Percentiles rank a stretch among this genome's conserved stretches.
Evolutionary conservation across 345 rosid genomes (phyloP).

Genomic region (Cardamine occulta): DNA sequence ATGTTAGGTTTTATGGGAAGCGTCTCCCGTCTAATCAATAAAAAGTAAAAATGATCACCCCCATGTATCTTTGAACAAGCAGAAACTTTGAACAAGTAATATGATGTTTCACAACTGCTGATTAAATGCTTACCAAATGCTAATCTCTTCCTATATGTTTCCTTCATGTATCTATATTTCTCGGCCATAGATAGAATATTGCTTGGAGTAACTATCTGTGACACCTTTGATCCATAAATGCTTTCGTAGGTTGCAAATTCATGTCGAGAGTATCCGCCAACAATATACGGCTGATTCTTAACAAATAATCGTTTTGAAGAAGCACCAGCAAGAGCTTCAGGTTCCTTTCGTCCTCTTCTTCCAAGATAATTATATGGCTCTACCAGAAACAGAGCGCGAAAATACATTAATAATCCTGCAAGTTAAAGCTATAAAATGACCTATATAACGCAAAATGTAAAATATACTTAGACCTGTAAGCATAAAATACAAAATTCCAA

Average conservation of each 20-base stretch:
- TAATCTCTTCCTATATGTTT: conserved; percentile 87
- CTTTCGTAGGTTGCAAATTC: conserved; percentile 55
- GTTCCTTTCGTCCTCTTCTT: conserved; percentile 96
- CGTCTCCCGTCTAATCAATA: neutral
- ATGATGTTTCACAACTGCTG: conserved; percentile 5
- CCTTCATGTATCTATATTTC: conserved; percentile 81
- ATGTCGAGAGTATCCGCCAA: conserved; percentile 78
- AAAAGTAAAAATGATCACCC: conserved; percentile 5
- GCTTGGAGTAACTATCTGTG: conserved; percentile 59
- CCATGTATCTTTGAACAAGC: neutral
- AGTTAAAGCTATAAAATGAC: conserved; percentile 14
- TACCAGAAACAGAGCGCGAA: conserved; percentile 39
- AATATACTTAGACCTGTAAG: conserved; percentile 5
- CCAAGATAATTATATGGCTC: conserved; percentile 91
- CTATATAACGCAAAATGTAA: conserved; percentile 11
- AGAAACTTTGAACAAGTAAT: neutral
- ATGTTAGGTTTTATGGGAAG: conserved; percentile 1
- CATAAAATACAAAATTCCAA: neutral
- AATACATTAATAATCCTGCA: neutral
- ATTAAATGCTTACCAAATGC: conserved; percentile 76
- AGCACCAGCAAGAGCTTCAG: conserved; percentile 91
- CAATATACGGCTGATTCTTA: conserved; percentile 89
- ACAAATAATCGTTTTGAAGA: conserved; percentile 90
- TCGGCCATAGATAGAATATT: conserved; percentile 80
- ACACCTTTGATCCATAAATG: conserved; percentile 59